Evolutionary conservation across 148 eudicot species (phyloP).

Genomic region (Rhododendron williamsianum): DNA sequence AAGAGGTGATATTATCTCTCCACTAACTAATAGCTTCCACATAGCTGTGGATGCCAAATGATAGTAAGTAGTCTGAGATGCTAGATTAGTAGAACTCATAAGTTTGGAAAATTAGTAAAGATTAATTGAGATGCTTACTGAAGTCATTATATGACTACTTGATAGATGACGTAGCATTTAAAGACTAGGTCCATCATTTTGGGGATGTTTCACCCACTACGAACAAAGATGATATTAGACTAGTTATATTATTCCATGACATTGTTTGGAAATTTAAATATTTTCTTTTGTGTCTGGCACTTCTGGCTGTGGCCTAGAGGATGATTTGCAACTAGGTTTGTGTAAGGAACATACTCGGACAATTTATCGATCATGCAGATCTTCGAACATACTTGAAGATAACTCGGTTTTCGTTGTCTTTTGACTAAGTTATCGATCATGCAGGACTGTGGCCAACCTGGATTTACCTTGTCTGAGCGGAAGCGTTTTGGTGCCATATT

Average conservation of each 20-base stretch:
- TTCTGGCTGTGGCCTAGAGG: background rate
- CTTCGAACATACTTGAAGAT: background rate
- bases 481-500: conserved; percentile 73
- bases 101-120: background rate
- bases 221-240: background rate
- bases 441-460: conserved; percentile 98
- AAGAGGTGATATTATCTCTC: conserved; percentile 53
- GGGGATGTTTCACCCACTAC: background rate
- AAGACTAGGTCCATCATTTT: background rate
- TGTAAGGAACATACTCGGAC: background rate
- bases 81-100: conserved; percentile 2
- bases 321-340: background rate
- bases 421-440: conserved; percentile 7
- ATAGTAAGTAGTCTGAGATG: background rate
- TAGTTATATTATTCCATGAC: background rate
- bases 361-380: background rate
- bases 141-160: background rate
- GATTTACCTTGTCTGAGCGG: conserved; percentile 88
- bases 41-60: background rate
- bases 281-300: background rate
- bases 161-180: background rate
- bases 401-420: background rate
- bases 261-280: background rate
- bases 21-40: background rate
- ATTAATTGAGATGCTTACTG: conserved; percentile 1